phyloP scores from a whole-genome alignment of 1,139 yeast genomes.

The Saccharomyces hybrid region DNA sequence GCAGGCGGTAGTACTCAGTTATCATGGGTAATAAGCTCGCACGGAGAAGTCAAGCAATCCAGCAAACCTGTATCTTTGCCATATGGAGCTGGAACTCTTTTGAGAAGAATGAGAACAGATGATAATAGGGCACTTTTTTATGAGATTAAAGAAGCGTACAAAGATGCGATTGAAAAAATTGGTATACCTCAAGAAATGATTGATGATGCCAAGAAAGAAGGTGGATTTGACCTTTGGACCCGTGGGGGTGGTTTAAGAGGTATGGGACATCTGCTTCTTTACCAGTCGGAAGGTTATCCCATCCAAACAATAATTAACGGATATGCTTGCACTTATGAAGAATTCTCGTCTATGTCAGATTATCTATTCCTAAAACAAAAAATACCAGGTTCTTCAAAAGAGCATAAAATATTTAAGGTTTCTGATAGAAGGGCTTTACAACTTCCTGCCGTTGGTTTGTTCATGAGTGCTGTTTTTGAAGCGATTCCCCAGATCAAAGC shows the following conservation, averaged over 20 bases:
- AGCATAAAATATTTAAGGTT: conserved; percentile 44
- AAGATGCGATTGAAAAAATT: conserved; percentile 42
- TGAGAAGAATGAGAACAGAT: conserved; percentile 45
- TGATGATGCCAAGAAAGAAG: conserved; percentile 42
- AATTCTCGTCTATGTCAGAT: conserved; percentile 43
- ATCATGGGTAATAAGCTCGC: conserved; percentile 52
- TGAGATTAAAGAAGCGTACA: conserved; percentile 42
- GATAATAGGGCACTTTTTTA: conserved; percentile 38
- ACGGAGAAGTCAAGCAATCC: conserved; percentile 48
- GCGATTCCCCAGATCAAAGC: conserved; percentile 52
- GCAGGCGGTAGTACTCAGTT: conserved; percentile 61
- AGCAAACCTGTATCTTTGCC: conserved; percentile 53
- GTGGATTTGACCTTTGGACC: conserved; percentile 53
- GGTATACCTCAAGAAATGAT: conserved; percentile 38
- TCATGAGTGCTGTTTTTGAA: conserved; percentile 52
- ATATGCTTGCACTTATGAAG: conserved; percentile 46
- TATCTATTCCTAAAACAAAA: conserved; percentile 39
- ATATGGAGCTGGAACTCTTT: conserved; percentile 59
- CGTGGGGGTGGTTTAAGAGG: conserved; percentile 68
- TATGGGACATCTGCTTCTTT: conserved; percentile 49
- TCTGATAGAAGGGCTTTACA: conserved; percentile 55
- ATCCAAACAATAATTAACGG: conserved; percentile 60
- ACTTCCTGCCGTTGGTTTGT: conserved; percentile 54
- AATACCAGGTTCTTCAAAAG: conserved; percentile 33
- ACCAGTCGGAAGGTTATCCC: conserved; percentile 46